These are phyloP conservation scores for Vitellaria paradoxa DNA, from an alignment of 179 eudicot genomes.

Conservation along the genomic window DNA sequence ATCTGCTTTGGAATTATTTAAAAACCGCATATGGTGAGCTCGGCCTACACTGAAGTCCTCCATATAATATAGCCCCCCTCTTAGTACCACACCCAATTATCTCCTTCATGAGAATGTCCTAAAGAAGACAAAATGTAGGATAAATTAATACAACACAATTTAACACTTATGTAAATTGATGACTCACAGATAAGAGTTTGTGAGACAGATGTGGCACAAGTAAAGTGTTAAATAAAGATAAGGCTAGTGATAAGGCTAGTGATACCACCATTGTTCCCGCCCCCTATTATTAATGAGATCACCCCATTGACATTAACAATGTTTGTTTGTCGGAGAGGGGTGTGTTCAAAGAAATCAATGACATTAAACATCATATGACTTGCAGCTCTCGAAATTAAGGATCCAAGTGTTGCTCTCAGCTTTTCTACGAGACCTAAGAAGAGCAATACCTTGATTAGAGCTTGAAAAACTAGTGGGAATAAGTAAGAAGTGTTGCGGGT, in stretches of 20 bases:
- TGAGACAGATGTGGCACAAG: slow-evolving; percentile 6
- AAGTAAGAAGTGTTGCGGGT: too few species aligned
- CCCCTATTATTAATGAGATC: neutral
- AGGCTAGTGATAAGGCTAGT: neutral
- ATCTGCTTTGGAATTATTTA: too few species aligned
- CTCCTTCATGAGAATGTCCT: slow-evolving; percentile 23
- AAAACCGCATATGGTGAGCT: too few species aligned
- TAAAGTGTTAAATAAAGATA: slow-evolving; percentile 5
- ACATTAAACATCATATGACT: neutral
- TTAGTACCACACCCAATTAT: slow-evolving; percentile 25
- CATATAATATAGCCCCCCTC: slow-evolving; percentile 11
- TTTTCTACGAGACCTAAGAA: neutral
- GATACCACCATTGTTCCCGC: neutral
- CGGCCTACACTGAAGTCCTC: slow-evolving; percentile 1
- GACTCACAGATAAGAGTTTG: slow-evolving; percentile 9
- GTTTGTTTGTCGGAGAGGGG: neutral
- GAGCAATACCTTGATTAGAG: neutral
- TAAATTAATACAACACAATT: slow-evolving; percentile 18
- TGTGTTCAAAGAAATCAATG: too few species aligned
- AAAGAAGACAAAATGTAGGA: slow-evolving; percentile 13
- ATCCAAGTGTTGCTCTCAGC: neutral
- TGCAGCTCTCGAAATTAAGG: neutral
- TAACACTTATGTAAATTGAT: slow-evolving; percentile 1
- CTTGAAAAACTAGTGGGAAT: neutral
- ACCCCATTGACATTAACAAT: slow-evolving; percentile 3